Conservation (phyloP, 148 eudicot species). For the Salicornia ramosissima region DNA sequence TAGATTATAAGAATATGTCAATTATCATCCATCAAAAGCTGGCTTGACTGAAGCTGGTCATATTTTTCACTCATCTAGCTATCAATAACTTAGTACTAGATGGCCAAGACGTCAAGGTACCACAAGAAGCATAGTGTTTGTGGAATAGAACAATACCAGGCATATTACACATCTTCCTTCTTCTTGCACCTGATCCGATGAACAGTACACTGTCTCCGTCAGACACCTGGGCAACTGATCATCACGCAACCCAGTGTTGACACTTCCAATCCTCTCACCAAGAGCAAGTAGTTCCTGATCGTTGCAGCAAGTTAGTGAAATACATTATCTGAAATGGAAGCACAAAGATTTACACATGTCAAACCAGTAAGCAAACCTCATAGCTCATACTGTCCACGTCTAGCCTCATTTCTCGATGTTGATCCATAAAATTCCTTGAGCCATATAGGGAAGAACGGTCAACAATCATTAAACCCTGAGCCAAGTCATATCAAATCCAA, state of each 20-base stretch:
- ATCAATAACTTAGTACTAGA: not conserved
- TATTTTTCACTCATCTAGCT: not conserved
- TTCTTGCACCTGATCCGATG: conserved; percentile 51
- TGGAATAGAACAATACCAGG: conserved; percentile 47
- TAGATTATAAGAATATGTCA: not conserved
- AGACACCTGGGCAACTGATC: conserved; percentile 51
- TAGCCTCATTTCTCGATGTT: conserved; percentile 82
- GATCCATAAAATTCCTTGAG: conserved; percentile 53
- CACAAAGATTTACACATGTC: not conserved
- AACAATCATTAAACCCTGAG: conserved; percentile 60
- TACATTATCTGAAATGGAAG: not conserved
- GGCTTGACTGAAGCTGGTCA: not conserved
- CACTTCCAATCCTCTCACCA: conserved; percentile 89
- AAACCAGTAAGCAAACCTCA: conserved; percentile 27
- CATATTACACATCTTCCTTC: conserved; percentile 80
- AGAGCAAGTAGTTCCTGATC: conserved; percentile 82
- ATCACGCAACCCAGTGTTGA: conserved; percentile 74
- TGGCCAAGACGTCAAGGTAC: not conserved
- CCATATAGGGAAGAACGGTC: conserved; percentile 55
- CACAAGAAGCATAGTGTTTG: not conserved
- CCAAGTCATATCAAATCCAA: conserved; percentile 10
- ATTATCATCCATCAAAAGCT: not conserved
- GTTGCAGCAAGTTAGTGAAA: conserved; percentile 14
- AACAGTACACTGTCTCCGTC: conserved; percentile 63
- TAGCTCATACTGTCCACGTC: conserved; percentile 71